These are phyloP conservation scores for Zygosaccharomyces pseudobailii DNA, from an alignment of 1,139 yeast genomes.

Conservation along the genomic window DNA sequence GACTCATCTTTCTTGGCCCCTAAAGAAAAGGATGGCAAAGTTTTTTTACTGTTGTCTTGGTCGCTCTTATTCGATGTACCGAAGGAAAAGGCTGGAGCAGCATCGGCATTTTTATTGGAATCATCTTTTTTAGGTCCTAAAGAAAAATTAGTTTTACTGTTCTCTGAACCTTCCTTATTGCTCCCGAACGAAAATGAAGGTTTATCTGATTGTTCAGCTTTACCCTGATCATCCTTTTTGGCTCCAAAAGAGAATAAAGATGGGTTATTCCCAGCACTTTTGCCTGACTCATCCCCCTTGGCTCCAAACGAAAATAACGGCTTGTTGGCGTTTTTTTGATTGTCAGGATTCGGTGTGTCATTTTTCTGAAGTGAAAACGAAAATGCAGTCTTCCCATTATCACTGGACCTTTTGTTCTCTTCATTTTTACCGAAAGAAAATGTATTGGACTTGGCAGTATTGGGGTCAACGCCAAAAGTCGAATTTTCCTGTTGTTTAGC, in stretches of 20 bases:
- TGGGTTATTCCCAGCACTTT: slow-evolving; percentile 13
- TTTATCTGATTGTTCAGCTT: slow-evolving; percentile 16
- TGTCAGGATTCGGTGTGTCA: neutral
- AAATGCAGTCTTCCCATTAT: slow-evolving; percentile 23
- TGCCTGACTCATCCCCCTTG: slow-evolving; percentile 1
- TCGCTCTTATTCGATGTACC: slow-evolving; percentile 24
- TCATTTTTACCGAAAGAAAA: slow-evolving; percentile 13
- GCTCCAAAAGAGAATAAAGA: slow-evolving; percentile 22
- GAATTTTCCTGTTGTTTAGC: neutral
- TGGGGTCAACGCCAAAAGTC: neutral
- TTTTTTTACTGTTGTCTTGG: slow-evolving; percentile 6
- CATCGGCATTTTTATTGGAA: slow-evolving; percentile 15
- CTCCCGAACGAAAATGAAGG: slow-evolving; percentile 31
- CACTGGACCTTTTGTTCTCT: neutral
- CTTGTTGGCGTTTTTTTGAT: neutral
- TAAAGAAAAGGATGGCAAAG: slow-evolving; percentile 30
- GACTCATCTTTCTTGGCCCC: slow-evolving; percentile 21
- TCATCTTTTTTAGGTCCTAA: slow-evolving; percentile 26
- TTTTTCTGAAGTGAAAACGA: slow-evolving; percentile 18
- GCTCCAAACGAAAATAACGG: slow-evolving; percentile 27
- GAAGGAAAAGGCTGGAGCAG: too few relatives aligned
- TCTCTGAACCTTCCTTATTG: slow-evolving; percentile 6
- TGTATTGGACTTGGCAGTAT: neutral
- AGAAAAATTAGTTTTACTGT: slow-evolving; percentile 9
- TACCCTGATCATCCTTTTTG: slow-evolving; percentile 23